Conservation (phyloP, 495 filamentous ascomycete species). For the Podospora tetraspora region DNA sequence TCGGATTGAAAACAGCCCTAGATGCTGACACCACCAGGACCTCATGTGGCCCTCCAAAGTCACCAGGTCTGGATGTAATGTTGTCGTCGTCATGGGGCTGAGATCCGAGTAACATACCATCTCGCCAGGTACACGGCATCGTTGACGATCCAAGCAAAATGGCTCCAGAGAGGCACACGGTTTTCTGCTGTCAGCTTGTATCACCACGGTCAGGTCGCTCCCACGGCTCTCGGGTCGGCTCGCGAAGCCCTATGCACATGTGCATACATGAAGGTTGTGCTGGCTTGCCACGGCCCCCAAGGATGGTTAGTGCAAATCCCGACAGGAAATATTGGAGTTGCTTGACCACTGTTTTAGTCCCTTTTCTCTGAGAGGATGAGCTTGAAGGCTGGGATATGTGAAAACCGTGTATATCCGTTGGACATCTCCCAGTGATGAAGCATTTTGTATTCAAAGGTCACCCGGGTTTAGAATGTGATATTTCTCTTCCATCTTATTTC, state of each 20-base stretch:
- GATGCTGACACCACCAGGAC: neutral
- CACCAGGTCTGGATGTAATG: neutral
- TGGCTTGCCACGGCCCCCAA: neutral
- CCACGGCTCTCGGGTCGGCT: neutral
- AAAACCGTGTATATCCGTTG: neutral
- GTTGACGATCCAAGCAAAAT: neutral
- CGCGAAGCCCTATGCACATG: neutral
- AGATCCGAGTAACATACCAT: neutral
- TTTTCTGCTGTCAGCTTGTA: neutral
- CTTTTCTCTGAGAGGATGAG: too few relatives aligned
- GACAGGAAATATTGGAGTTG: neutral
- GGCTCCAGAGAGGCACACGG: neutral
- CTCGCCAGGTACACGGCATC: neutral
- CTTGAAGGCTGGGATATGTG: too few relatives aligned
- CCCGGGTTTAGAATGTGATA: neutral
- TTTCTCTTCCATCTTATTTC: neutral
- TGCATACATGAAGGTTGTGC: neutral
- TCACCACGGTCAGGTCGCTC: neutral
- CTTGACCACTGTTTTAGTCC: neutral
- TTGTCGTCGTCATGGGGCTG: neutral
- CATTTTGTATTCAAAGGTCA: neutral
- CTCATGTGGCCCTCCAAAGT: neutral
- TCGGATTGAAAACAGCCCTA: neutral
- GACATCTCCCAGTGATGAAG: neutral
- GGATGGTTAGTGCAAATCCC: neutral